Evolutionary conservation across 495 filamentous ascomycete genomes (phyloP), one percentile per base, ranked within the genome.

Genomic region (Penicillium dipodomyicola): DNA sequence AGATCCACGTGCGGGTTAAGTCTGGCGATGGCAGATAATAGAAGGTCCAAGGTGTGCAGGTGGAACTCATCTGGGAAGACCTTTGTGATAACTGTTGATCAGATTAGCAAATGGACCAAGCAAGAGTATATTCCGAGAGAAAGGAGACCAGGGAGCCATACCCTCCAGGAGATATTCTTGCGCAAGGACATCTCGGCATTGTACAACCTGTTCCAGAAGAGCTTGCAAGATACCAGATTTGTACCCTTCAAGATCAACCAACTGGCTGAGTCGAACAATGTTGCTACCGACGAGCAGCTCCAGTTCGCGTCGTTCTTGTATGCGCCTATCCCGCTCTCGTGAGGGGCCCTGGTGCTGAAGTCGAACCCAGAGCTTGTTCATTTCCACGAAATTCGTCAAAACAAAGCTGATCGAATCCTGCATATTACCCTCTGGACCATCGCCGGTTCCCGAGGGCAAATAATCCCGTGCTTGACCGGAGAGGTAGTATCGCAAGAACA

Each of bases 281-380:
- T 98, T 98, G 73, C 89, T 97, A 22, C 94, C 94, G 1, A 98
- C 94, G 2, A 98, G 82, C 59, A 97, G 77, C 74, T 98, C 92
- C 29, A 98, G 79, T 76, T 98, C 94, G 67, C 94, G 92, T 56
- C 94, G 75, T 75, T 98, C 94, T 70, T 93, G 92, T 53, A 92
- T 96, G 63, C 94, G 81, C 74, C 89, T 85, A 46, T 98, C 94
- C 44, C 93, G 82, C 69, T 98, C 95, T 59, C 93, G 83, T 33
- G 95, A 97, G 65, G 96, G 94, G 23, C 94, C 94, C 71, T 98
- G 94, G 71, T 98, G 94, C 72, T 98, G 94, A 56, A 96, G 76
- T 53, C 94, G 86, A 54, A 98, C 94, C 94, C 94, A 98, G 33
- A 98, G 83, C 80, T 98, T 98, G 69, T 98, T 98, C 94, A 98